phyloP scores from a whole-genome alignment of 2,329 filamentous ascomycete genomes.

The Aspergillus sp. region DNA sequence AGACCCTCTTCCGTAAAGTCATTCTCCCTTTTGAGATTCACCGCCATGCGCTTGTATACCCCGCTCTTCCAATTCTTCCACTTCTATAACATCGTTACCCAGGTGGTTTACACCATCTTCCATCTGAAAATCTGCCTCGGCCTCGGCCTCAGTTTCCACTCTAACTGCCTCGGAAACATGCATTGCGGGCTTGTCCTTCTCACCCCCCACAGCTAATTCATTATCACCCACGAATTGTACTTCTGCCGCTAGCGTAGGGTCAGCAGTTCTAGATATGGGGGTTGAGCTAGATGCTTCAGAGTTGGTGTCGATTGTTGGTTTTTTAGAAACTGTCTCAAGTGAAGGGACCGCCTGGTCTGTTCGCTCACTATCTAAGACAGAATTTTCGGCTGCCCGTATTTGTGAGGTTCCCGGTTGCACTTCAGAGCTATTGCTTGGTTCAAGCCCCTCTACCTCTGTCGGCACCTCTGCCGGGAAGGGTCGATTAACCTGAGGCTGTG shows the following conservation, averaged over 20 bases:
- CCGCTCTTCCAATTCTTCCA: no score
- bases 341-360: not conserved
- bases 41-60: no score
- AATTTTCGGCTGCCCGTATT: not conserved
- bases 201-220: no score
- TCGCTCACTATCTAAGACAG: not conserved
- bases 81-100: no score
- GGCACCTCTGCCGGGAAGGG: constrained; percentile 1
- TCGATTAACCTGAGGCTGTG: constrained; percentile 6
- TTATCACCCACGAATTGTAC: no score
- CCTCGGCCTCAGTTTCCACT: not conserved
- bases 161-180: no score
- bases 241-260: no score
- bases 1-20: not conserved
- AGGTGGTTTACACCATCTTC: constrained; percentile 2
- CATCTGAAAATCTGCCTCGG: not conserved
- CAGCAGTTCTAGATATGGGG: no score
- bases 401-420: not conserved
- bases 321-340: not conserved
- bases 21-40: no score
- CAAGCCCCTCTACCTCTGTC: not conserved
- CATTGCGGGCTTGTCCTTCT: no score
- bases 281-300: no score
- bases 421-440: not conserved
- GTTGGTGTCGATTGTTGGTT: no score